Evolutionary conservation across 2,329 filamentous ascomycete genomes (phyloP).

Genomic region (Juglanconis juglandina): DNA sequence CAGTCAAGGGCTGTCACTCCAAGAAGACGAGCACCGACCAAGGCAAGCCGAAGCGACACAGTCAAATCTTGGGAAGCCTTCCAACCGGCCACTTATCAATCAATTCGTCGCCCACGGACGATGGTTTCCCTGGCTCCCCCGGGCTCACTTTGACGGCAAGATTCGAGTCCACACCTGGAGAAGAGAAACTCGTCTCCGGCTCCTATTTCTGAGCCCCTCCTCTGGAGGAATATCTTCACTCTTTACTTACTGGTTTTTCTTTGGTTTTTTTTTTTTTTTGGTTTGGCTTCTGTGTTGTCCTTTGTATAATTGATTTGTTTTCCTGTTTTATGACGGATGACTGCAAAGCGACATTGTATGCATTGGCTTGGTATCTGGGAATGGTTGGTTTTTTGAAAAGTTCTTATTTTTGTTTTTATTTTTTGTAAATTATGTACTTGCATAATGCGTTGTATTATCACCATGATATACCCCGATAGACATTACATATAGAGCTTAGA

Average conservation of each 20-base stretch:
- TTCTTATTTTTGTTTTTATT: not conserved
- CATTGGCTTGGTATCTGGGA: not conserved
- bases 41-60: conserved; percentile 12
- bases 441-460: not conserved
- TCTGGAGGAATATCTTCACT: not conserved
- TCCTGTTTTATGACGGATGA: not conserved
- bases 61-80: conserved; percentile 16
- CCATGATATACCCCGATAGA: conserved; percentile 17
- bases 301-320: not conserved
- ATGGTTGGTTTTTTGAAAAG: conserved; percentile 3
- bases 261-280: not conserved
- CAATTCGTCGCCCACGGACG: conserved; percentile 5
- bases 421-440: not conserved
- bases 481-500: conserved; percentile 6
- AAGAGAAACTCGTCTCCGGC: conserved; percentile 11
- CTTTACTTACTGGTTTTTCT: not conserved
- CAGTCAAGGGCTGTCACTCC: conserved; percentile 11
- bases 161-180: conserved; percentile 17
- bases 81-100: conserved; percentile 8
- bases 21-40: conserved; percentile 15
- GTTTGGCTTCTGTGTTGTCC: not conserved
- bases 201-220: conserved; percentile 9
- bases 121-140: conserved; percentile 2
- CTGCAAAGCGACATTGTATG: not conserved
- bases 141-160: conserved; percentile 15